phyloP scores from a whole-genome alignment of 352 stramenopile genomes.

The Pythium scleroteichum region DNA sequence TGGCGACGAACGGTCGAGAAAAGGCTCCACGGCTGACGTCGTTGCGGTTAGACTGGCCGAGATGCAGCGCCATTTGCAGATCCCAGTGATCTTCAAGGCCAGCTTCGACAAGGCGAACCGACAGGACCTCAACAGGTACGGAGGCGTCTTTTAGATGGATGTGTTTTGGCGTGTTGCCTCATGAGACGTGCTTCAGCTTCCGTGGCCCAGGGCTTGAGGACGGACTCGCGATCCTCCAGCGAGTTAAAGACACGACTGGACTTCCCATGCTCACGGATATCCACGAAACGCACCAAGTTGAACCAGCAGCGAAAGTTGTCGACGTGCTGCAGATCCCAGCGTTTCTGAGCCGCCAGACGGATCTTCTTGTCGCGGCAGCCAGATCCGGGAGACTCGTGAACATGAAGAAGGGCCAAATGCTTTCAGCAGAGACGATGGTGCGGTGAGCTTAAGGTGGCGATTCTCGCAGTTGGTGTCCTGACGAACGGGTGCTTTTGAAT shows the following conservation, averaged over 20 bases:
- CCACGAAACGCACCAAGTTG: conserved; percentile 85
- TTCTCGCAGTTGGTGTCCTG: neutral
- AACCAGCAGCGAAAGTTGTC: conserved; percentile 56
- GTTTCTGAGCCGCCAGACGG: conserved; percentile 89
- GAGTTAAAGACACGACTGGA: conserved; percentile 69
- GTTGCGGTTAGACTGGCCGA: conserved; percentile 39
- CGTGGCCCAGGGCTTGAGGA: conserved; percentile 69
- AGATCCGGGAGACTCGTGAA: conserved; percentile 78
- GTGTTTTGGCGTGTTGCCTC: too few species aligned
- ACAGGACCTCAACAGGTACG: conserved; percentile 70
- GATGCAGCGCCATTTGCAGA: conserved; percentile 56
- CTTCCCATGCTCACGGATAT: conserved; percentile 85
- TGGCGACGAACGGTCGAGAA: neutral
- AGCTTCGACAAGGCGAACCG: conserved; percentile 91
- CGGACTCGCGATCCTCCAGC: conserved; percentile 71
- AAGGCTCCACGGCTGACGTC: too few species aligned
- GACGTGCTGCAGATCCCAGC: conserved; percentile 89
- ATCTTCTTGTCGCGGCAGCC: conserved; percentile 80
- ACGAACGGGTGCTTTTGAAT: neutral
- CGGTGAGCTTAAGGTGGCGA: conserved; percentile 2
- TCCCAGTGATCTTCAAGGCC: conserved; percentile 87
- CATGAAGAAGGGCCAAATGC: conserved; percentile 90
- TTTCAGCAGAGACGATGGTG: conserved; percentile 82
- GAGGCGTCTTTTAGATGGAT: too few species aligned
- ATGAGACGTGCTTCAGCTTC: conserved; percentile 39